phyloP scores from a whole-genome alignment of 2,329 filamentous ascomycete species.

The Aspergillus pseudoviridinutans region DNA sequence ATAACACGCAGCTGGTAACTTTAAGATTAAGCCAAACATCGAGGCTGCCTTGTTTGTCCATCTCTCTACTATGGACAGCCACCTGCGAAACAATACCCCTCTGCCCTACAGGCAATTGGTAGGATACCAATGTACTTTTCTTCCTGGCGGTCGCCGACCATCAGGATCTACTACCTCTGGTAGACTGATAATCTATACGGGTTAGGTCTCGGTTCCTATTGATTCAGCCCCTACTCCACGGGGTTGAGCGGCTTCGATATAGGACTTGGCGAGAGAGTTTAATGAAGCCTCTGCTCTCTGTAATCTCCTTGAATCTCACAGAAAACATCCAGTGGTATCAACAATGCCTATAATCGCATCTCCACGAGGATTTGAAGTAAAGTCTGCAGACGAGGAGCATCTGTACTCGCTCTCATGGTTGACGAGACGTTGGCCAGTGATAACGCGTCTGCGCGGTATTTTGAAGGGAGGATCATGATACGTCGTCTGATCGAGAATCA shows the following conservation, averaged over 20 bases:
- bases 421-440: neutral
- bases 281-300: neutral
- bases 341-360: too few relatives aligned
- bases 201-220: neutral
- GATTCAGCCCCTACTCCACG: neutral
- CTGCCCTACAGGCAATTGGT: neutral
- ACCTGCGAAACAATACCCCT: neutral
- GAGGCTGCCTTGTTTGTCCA: neutral
- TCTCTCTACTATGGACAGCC: neutral
- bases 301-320: neutral
- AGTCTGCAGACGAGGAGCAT: too few relatives aligned
- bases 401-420: neutral
- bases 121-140: neutral
- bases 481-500: neutral
- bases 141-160: neutral
- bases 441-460: neutral
- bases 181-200: neutral
- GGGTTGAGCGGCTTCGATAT: neutral
- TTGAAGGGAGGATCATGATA: neutral
- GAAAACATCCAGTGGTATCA: too few relatives aligned
- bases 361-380: too few relatives aligned
- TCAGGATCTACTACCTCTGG: too few relatives aligned
- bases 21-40: neutral
- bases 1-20: neutral
- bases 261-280: neutral